A percentile compares a stretch with the other conserved stretches of the same genome.
Conservation (phyloP, 176 grass and related monocot genomes). For the Phyllostachys edulis region DNA sequence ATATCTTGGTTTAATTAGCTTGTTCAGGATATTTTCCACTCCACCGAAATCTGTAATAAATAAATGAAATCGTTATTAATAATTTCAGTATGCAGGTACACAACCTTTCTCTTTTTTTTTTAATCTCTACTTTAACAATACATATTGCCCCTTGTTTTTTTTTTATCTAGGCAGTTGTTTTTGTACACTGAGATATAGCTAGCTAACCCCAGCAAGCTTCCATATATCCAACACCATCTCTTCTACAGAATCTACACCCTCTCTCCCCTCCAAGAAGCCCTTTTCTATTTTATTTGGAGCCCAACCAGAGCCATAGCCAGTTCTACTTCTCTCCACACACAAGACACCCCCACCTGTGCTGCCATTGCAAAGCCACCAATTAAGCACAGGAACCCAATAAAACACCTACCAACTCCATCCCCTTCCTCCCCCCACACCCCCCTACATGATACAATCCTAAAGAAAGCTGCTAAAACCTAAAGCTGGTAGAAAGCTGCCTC, state of each 20-base stretch:
- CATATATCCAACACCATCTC: background rate
- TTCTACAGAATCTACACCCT: background rate
- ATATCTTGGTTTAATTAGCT: background rate
- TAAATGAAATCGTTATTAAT: background rate
- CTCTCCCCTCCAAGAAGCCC: background rate
- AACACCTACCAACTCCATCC: conserved; percentile 43
- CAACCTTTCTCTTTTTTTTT: background rate
- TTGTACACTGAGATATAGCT: background rate
- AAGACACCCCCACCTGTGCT: background rate
- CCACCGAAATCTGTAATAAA: background rate
- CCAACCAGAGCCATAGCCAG: background rate
- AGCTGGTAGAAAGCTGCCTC: conserved; percentile 67
- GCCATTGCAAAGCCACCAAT: background rate
- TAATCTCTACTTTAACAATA: background rate
- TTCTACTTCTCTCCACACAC: background rate
- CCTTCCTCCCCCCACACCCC: conserved; percentile 9
- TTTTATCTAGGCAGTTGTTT: background rate
- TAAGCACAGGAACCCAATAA: conserved; percentile 17
- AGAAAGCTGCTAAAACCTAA: conserved; percentile 70
- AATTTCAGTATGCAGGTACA: background rate
- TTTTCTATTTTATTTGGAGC: background rate
- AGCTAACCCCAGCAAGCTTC: background rate
- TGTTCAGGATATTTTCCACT: background rate
- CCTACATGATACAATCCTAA: conserved; percentile 57
- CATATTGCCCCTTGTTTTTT: background rate